A percentile compares a stretch with the other conserved stretches of the same genome.
These are phyloP conservation scores for Populus hybrid DNA, from an alignment of 441 rosid species.

Conservation along the genomic window DNA sequence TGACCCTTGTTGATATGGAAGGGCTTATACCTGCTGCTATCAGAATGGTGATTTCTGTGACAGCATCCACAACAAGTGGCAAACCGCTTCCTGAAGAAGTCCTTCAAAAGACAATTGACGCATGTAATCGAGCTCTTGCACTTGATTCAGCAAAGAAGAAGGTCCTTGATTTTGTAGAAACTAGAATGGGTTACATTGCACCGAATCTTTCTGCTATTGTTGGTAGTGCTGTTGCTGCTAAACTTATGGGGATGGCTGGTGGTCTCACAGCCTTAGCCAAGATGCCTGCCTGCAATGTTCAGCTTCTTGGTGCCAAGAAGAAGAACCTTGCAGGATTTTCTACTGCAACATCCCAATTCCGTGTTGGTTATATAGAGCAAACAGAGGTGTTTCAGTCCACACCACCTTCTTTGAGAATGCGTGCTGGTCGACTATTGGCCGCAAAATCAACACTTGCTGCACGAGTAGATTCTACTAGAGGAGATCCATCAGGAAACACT, in stretches of 20 bases:
- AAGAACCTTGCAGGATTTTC: slow-evolving; percentile 96
- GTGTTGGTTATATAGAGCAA: slow-evolving; percentile 86
- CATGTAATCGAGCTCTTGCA: slow-evolving; percentile 80
- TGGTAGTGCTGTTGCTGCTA: slow-evolving; percentile 94
- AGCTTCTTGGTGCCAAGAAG: slow-evolving; percentile 87
- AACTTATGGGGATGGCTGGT: slow-evolving; percentile 93
- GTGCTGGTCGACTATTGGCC: slow-evolving; percentile 82
- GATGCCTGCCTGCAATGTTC: slow-evolving; percentile 95
- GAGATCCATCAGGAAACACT: slow-evolving; percentile 72
- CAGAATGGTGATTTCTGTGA: slow-evolving; percentile 87
- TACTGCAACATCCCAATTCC: slow-evolving; percentile 75
- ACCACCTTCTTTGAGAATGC: slow-evolving; percentile 74
- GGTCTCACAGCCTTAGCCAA: slow-evolving; percentile 82
- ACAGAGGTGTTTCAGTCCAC: slow-evolving; percentile 83
- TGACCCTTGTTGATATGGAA: slow-evolving; percentile 76
- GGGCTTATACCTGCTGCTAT: slow-evolving; percentile 80
- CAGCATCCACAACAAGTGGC: slow-evolving; percentile 84
- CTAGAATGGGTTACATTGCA: slow-evolving; percentile 90
- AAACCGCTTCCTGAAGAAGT: slow-evolving; percentile 78
- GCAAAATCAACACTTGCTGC: slow-evolving; percentile 85
- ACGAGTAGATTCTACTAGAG: slow-evolving; percentile 77
- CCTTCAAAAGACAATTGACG: slow-evolving; percentile 70
- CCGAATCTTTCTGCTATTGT: slow-evolving; percentile 87
- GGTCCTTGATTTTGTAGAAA: slow-evolving; percentile 92
- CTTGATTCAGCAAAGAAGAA: slow-evolving; percentile 76